Percentiles rank a stretch among this genome's conserved stretches.
phyloP scores from a whole-genome alignment of 768 basidiomycete genomes.

The Hemileccinum impolitum region DNA sequence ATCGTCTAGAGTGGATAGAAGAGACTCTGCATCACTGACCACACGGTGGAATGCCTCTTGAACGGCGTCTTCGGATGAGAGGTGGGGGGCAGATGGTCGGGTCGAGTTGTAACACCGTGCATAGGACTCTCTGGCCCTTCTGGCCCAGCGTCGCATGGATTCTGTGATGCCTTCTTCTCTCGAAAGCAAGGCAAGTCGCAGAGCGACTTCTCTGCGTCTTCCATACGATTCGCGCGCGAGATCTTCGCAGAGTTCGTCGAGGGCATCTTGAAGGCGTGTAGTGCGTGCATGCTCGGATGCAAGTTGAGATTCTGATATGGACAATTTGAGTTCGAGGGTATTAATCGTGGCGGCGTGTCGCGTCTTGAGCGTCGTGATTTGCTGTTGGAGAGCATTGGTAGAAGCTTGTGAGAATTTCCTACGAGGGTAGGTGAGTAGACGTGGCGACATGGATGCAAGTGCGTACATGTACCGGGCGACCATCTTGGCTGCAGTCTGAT shows the following conservation, averaged over 20 bases:
- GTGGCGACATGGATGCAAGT: neutral
- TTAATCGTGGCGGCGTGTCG: conserved; percentile 61
- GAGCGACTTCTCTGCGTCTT: conserved; percentile 63
- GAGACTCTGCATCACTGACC: conserved; percentile 34
- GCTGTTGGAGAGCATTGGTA: conserved; percentile 59
- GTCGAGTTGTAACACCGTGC: conserved; percentile 20
- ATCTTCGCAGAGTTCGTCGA: conserved; percentile 72
- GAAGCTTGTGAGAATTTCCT: conserved; percentile 85
- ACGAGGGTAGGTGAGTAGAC: conserved; percentile 2
- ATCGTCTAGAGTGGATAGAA: conserved; percentile 35
- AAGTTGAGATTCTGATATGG: conserved; percentile 42
- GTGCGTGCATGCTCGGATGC: conserved; percentile 41
- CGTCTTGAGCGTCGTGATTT: conserved; percentile 53
- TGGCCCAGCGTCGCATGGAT: conserved; percentile 53
- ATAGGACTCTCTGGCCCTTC: conserved; percentile 45
- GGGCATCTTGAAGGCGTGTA: conserved; percentile 50
- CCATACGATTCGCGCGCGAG: conserved; percentile 70
- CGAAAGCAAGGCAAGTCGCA: conserved; percentile 58
- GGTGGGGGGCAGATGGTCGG: neutral
- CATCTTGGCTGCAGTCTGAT: conserved; percentile 76
- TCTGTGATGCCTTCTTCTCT: conserved; percentile 64
- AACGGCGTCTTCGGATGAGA: conserved; percentile 18
- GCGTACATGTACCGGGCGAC: conserved; percentile 82
- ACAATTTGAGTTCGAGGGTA: conserved; percentile 52
- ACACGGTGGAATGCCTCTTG: conserved; percentile 30